phyloP scores from a whole-genome alignment of 352 stramenopile species.

The Phytophthora cryptogea region DNA sequence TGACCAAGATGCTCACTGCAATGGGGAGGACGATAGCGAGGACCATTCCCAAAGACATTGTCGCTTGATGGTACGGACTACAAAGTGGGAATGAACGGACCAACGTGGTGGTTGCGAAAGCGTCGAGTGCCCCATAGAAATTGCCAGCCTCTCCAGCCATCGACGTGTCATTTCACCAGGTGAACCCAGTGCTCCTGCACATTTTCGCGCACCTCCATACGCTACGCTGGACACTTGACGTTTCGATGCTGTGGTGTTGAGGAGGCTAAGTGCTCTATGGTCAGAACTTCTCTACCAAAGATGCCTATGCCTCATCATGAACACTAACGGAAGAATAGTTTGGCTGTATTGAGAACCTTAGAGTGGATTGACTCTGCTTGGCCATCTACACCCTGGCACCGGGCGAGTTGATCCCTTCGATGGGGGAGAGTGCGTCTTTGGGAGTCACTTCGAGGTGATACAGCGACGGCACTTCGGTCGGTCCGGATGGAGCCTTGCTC shows the following conservation, averaged over 20 bases:
- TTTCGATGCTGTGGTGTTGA: slow-evolving; percentile 9
- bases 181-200: slow-evolving; percentile 6
- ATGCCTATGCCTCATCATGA: neutral
- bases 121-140: slow-evolving; percentile 11
- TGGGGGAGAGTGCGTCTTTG: slow-evolving; percentile 38
- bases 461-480: slow-evolving; percentile 29
- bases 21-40: slow-evolving; percentile 31
- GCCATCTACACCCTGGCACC: slow-evolving; percentile 28
- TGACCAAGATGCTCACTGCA: slow-evolving; percentile 36
- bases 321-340: neutral
- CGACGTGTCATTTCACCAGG: neutral
- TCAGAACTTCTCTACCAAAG: neutral
- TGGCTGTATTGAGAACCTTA: slow-evolving; percentile 7
- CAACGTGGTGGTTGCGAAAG: neutral
- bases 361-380: slow-evolving; percentile 8
- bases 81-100: slow-evolving; percentile 26
- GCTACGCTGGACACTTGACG: slow-evolving; percentile 14
- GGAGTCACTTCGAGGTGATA: slow-evolving; percentile 38
- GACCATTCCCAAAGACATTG: slow-evolving; percentile 13
- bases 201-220: slow-evolving; percentile 11
- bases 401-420: slow-evolving; percentile 30
- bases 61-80: slow-evolving; percentile 6
- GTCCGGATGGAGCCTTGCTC: slow-evolving; percentile 4
- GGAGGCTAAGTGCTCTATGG: slow-evolving; percentile 1
- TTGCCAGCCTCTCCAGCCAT: slow-evolving; percentile 6